A percentile compares a stretch with the other conserved stretches of the same genome.
These are phyloP conservation scores for Aspergillus mulundensis DNA, from an alignment of 495 filamentous ascomycete species.

Conservation along the genomic window DNA sequence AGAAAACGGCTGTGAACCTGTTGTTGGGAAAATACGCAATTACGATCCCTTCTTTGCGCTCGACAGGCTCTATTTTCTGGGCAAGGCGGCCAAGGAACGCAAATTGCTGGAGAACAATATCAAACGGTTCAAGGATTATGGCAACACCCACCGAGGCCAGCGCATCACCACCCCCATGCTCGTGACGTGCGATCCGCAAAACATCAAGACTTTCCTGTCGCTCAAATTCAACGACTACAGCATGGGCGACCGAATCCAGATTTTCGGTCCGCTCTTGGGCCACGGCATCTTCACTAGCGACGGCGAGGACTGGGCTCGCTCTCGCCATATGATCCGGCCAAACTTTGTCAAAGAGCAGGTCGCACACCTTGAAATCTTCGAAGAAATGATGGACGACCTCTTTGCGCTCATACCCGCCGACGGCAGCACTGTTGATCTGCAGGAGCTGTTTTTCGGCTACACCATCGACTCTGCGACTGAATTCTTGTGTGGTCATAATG, in stretches of 20 bases:
- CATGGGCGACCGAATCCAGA: constrained; percentile 28
- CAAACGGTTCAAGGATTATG: constrained; percentile 9
- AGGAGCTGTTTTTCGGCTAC: constrained; percentile 47
- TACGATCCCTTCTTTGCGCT: constrained; percentile 13
- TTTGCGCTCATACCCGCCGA: constrained; percentile 32
- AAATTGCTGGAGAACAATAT: constrained; percentile 12
- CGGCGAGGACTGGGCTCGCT: constrained; percentile 54
- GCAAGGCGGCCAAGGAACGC: constrained; percentile 9
- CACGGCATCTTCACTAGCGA: constrained; percentile 61
- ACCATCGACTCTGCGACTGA: constrained; percentile 60
- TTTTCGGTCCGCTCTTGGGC: constrained; percentile 44
- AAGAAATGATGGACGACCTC: constrained; percentile 48
- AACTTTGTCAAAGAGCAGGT: constrained; percentile 36
- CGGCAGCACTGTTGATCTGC: constrained; percentile 46
- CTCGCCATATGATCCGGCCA: constrained; percentile 44
- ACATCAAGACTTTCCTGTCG: constrained; percentile 55
- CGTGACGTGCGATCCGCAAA: constrained; percentile 28
- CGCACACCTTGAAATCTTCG: constrained; percentile 37
- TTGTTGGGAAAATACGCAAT: neutral
- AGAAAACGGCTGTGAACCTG: constrained; percentile 15
- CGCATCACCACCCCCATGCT: constrained; percentile 16
- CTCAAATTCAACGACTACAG: constrained; percentile 64
- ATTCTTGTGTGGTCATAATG: constrained; percentile 52
- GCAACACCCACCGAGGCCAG: constrained; percentile 13
- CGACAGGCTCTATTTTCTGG: constrained; percentile 12